A percentile compares a stretch with the other conserved stretches of the same genome.
These are phyloP conservation scores for Colletotrichum trifolii DNA, from an alignment of 2,329 filamentous ascomycete species.

Conservation along the genomic window DNA sequence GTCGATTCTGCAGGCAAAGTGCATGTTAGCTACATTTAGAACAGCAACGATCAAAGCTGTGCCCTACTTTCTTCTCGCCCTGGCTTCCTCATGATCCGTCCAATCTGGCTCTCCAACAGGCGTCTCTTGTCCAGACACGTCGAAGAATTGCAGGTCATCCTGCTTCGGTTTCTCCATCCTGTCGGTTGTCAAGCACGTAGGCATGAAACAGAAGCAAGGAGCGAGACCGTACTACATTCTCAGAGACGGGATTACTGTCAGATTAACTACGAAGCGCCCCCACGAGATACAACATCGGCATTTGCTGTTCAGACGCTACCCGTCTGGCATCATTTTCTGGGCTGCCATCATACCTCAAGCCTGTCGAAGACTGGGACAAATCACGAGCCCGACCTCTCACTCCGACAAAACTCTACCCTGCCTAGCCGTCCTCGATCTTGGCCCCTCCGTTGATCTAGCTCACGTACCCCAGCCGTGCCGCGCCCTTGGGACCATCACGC, in stretches of 20 bases:
- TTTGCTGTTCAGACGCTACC: slow-evolving; percentile 3
- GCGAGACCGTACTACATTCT: too few relatives aligned
- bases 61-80: slow-evolving; percentile 36
- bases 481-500: slow-evolving; percentile 27
- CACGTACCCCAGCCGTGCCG: slow-evolving; percentile 3
- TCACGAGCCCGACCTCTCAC: neutral
- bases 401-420: neutral
- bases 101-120: slow-evolving; percentile 28
- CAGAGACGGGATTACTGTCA: neutral
- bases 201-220: neutral
- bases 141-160: slow-evolving; percentile 5
- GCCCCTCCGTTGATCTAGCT: too few relatives aligned
- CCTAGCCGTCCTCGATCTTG: too few relatives aligned
- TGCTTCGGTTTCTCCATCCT: slow-evolving; percentile 13
- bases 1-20: slow-evolving; percentile 51
- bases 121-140: neutral
- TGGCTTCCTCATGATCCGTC: slow-evolving; percentile 33
- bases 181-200: too few relatives aligned
- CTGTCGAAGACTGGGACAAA: neutral
- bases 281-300: slow-evolving; percentile 6
- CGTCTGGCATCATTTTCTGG: slow-evolving; percentile 15
- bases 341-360: slow-evolving; percentile 2
- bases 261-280: neutral
- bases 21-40: neutral
- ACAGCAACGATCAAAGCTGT: neutral